Percentiles rank a stretch among this genome's conserved stretches.
Evolutionary conservation across 2,329 filamentous ascomycete genomes (phyloP).

Genomic region (Colletotrichum falcatum): DNA sequence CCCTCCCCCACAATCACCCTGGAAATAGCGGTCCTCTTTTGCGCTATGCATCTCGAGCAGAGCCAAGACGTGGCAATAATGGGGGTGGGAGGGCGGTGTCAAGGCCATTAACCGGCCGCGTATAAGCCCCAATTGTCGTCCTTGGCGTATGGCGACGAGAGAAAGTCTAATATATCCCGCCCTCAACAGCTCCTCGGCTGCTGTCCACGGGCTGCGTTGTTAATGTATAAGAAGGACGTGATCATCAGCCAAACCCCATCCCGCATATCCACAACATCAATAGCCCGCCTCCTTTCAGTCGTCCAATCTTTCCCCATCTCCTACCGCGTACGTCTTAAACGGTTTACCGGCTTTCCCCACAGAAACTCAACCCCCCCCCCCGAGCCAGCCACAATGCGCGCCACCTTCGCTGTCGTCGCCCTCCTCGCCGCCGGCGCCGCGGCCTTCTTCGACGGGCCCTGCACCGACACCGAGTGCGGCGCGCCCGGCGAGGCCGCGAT

Average conservation of each 20-base stretch:
- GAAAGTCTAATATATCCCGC: conserved; percentile 1
- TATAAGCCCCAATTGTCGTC: neutral
- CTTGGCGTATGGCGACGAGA: conserved; percentile 4
- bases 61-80: neutral
- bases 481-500: conserved; percentile 3
- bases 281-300: neutral
- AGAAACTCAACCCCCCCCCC: neutral
- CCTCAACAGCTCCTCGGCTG: neutral
- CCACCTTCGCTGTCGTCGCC: conserved; percentile 23
- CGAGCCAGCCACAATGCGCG: conserved; percentile 21
- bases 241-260: conserved; percentile 6
- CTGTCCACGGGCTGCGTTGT: no score
- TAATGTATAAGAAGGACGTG: conserved; percentile 26
- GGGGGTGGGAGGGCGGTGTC: neutral
- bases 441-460: conserved; percentile 35
- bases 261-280: neutral
- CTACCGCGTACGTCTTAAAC: no score
- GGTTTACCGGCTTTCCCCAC: no score
- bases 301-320: conserved; percentile 3
- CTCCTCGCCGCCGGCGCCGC: conserved; percentile 28
- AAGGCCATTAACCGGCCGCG: neutral
- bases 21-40: conserved; percentile 22
- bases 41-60: conserved; percentile 10
- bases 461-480: conserved; percentile 26
- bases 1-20: neutral